Conservation (phyloP, 805 yeast genomes). For the Blastobotrys parvus region DNA sequence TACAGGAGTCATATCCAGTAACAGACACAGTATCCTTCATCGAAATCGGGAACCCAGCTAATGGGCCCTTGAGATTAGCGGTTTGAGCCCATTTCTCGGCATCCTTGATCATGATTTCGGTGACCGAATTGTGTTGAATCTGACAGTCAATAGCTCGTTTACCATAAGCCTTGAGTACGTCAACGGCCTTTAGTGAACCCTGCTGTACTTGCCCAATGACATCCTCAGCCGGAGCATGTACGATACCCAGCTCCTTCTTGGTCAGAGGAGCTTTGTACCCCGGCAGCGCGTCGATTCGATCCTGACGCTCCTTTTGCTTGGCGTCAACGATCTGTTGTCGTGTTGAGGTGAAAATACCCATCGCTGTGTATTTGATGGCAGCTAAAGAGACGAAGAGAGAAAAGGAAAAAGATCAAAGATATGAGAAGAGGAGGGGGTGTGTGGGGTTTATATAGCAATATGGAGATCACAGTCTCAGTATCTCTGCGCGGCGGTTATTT, state of each 20-base stretch:
- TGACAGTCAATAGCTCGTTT: constrained; percentile 60
- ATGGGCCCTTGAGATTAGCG: constrained; percentile 47
- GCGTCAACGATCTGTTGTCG: constrained; percentile 12
- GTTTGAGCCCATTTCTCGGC: constrained; percentile 55
- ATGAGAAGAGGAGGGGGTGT: too few species aligned
- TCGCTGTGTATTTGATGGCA: too few species aligned
- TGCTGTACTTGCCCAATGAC: constrained; percentile 38
- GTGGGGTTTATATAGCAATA: too few species aligned
- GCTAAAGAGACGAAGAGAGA: not conserved
- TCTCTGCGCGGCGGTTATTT: too few species aligned
- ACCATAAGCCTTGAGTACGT: constrained; percentile 53
- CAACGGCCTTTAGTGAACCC: constrained; percentile 41
- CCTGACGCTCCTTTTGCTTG: constrained; percentile 29
- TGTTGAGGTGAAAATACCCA: constrained; percentile 2
- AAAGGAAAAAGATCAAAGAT: not conserved
- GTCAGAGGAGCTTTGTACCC: constrained; percentile 34
- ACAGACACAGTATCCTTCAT: constrained; percentile 49
- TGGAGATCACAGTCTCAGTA: too few species aligned
- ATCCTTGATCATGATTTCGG: constrained; percentile 56
- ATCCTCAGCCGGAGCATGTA: constrained; percentile 34
- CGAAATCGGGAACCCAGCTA: constrained; percentile 59
- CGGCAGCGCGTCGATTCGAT: constrained; percentile 28
- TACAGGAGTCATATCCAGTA: constrained; percentile 44
- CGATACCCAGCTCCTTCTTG: constrained; percentile 28
- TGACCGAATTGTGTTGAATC: constrained; percentile 44